Conservation (phyloP, 805 yeast species). For the Hanseniaspora occidentalis region DNA sequence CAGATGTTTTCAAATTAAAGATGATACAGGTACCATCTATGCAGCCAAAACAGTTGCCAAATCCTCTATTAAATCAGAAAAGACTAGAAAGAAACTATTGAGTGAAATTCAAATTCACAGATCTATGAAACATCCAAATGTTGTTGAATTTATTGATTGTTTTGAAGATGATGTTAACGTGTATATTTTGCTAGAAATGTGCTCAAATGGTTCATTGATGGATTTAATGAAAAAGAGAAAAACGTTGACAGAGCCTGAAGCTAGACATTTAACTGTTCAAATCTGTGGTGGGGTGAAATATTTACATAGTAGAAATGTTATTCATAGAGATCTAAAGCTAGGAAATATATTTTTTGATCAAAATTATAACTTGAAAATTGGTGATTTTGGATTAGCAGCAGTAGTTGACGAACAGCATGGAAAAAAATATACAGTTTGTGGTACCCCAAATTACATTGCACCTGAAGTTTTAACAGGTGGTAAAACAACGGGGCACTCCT, state of each 20-base stretch:
- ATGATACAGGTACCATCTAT: constrained; percentile 70
- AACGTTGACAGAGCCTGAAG: constrained; percentile 82
- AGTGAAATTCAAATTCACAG: constrained; percentile 95
- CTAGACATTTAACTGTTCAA: constrained; percentile 79
- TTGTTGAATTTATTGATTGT: constrained; percentile 89
- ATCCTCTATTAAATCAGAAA: constrained; percentile 80
- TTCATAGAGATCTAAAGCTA: constrained; percentile 90
- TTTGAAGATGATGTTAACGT: constrained; percentile 95
- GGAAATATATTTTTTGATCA: constrained; percentile 94
- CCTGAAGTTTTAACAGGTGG: constrained; percentile 87
- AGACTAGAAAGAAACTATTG: constrained; percentile 69
- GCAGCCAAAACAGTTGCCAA: constrained; percentile 99
- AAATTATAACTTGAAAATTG: constrained; percentile 86
- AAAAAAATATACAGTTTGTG: constrained; percentile 88
- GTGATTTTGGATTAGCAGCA: constrained; percentile 98
- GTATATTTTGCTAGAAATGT: constrained; percentile 83
- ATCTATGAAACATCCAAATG: constrained; percentile 74
- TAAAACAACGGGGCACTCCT: constrained; percentile 78
- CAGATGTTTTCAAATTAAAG: constrained; percentile 93
- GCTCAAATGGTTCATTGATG: constrained; percentile 91
- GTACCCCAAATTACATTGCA: constrained; percentile 97
- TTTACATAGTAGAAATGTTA: constrained; percentile 82
- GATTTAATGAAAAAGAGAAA: constrained; percentile 80
- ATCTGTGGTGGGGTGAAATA: constrained; percentile 89
- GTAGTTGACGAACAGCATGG: constrained; percentile 61